A percentile compares a stretch with the other conserved stretches of the same genome.
phyloP scores from a whole-genome alignment of 2,329 filamentous ascomycete species.

The Parastagonospora avenae region DNA sequence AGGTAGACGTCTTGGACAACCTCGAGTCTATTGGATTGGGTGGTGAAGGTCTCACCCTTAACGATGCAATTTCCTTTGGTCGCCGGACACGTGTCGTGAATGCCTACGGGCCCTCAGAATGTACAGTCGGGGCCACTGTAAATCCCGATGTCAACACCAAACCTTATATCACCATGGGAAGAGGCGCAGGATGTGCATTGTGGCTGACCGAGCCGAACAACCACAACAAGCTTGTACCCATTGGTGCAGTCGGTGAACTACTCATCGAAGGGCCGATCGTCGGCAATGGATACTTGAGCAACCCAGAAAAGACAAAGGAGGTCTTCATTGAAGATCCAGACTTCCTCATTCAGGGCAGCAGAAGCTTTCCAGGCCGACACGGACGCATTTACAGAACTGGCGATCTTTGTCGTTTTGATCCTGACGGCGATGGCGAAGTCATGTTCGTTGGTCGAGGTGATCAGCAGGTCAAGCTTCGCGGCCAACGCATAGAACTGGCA shows the following conservation, averaged over 20 bases:
- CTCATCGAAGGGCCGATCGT: conserved; percentile 64
- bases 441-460: conserved; percentile 46
- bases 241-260: conserved; percentile 57
- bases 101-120: conserved; percentile 45
- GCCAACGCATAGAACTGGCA: conserved; percentile 47
- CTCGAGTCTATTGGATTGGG: conserved; percentile 52
- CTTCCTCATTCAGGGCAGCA: conserved; percentile 66
- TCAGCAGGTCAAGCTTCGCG: conserved; percentile 49
- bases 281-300: conserved; percentile 45
- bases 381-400: conserved; percentile 54
- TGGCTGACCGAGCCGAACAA: conserved; percentile 52
- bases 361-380: conserved; percentile 53
- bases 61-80: conserved; percentile 52
- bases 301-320: conserved; percentile 43
- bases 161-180: conserved; percentile 46
- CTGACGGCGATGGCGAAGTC: conserved; percentile 44
- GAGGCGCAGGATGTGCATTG: conserved; percentile 37
- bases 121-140: conserved; percentile 43
- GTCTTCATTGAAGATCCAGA: conserved; percentile 57
- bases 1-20: conserved; percentile 44
- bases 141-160: conserved; percentile 36
- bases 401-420: conserved; percentile 56
- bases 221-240: conserved; percentile 43
- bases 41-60: conserved; percentile 45
- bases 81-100: conserved; percentile 42